Base-by-base conservation (phyloP, 495 filamentous ascomycete genomes). In the Glarea lozoyensis region DNA sequence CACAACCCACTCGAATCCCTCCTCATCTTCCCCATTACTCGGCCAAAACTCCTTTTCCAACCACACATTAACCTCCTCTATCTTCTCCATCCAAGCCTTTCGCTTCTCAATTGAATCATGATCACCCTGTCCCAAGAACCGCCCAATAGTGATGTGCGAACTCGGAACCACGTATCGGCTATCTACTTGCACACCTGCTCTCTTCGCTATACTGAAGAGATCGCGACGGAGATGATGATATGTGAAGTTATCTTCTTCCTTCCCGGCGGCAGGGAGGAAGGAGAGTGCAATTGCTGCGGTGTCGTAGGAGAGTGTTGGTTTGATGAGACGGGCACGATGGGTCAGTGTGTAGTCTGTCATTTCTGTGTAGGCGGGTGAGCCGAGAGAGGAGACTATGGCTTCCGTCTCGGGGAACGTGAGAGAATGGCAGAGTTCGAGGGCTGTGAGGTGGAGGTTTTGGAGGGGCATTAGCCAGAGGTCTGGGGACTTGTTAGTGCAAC, bases 191-290 rank as follows among this genome's bases (percentile, higher is more conserved):
- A 86, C 68, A 0, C 82, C 82, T 2, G 73, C 67, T 2, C 60
- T 61, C 33, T 65, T 59, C 10, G 70, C 69, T n/a, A 76, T 60
- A 13, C 68, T 66, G 56, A 77, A 88, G 11, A 93, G 59, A 60
- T 94, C 86, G 2, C 83, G 68, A 1, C 90, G 78, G 4, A 97
- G 76, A 60, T 96, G 89, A 53, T 95, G 90, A 60, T 94, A 97
- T 2, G 84, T 86, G 60, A 86, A 96, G 0, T 20, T 27, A 46
- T 86, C 81, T 18, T 56, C 49, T 6, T 69, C 63, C 12, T 58
- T 55, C 10, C 53, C 49, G 2, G 78, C 72, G 0, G 82, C 84
- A 0, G 90, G 89, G 1, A 95, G 59, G 60, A 94, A 95, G 10
- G 81, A 86, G 22, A 96, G 61, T 10, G 92, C 90, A 23, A 96